Percentiles rank a stretch among this genome's conserved stretches.
These are phyloP conservation scores for Gynostemma pentaphyllum DNA, from an alignment of 306 rosid species.

Conservation along the genomic window DNA sequence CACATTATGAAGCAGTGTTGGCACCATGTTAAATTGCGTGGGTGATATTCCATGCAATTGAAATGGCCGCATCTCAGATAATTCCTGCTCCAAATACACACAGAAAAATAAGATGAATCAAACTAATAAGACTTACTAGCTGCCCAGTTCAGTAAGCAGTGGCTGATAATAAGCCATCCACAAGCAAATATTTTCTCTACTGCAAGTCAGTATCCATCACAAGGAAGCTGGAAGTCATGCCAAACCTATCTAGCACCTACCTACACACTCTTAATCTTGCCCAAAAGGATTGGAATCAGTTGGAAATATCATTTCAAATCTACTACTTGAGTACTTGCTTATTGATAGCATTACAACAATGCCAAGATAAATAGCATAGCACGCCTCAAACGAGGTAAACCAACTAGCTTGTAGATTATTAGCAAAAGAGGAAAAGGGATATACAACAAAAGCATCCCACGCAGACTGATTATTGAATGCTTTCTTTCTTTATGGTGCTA, in stretches of 20 bases:
- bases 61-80: neutral
- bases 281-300: neutral
- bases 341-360: neutral
- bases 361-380: neutral
- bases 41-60: conserved; percentile 8
- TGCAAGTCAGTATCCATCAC: too few relatives aligned
- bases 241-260: too few relatives aligned
- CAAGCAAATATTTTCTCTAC: too few relatives aligned
- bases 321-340: neutral
- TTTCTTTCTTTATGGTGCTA: neutral
- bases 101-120: neutral
- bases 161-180: too few relatives aligned
- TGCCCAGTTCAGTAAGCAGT: too few relatives aligned
- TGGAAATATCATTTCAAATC: neutral
- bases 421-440: neutral
- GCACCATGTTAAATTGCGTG: conserved; percentile 12
- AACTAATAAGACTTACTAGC: too few relatives aligned
- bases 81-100: conserved; percentile 4
- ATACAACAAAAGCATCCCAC: neutral
- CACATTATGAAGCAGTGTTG: conserved; percentile 5
- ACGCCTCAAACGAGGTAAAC: neutral
- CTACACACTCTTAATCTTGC: too few relatives aligned
- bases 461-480: neutral
- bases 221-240: neutral
- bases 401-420: neutral